phyloP scores from a whole-genome alignment of 352 stramenopile genomes.

The Phytophthora citrophthora region DNA sequence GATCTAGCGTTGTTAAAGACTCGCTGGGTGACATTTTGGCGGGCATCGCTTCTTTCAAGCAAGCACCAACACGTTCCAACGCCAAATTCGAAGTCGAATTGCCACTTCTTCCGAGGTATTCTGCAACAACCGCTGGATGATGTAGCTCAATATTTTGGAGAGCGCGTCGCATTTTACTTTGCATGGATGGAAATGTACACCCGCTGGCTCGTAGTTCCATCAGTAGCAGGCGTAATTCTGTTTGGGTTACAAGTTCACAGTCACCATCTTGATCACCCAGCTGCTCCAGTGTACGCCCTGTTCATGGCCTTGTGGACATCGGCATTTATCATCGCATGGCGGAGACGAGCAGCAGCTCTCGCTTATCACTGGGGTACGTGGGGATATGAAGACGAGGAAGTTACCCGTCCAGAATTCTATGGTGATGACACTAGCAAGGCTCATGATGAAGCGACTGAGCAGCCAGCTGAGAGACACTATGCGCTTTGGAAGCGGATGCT shows the following conservation, averaged over 20 bases:
- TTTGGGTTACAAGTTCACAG: constrained; percentile 72
- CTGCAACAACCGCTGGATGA: constrained; percentile 85
- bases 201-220: constrained; percentile 85
- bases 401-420: constrained; percentile 84
- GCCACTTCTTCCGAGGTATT: constrained; percentile 32
- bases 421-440: constrained; percentile 37
- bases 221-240: constrained; percentile 69
- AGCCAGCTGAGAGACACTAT: constrained; percentile 49
- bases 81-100: constrained; percentile 4
- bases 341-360: constrained; percentile 71
- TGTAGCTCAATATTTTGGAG: constrained; percentile 92
- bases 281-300: constrained; percentile 82
- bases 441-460: not conserved
- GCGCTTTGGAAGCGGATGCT: constrained; percentile 70
- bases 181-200: constrained; percentile 94
- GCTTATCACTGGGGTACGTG: constrained; percentile 91
- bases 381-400: constrained; percentile 88
- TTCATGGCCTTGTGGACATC: constrained; percentile 93
- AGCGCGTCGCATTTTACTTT: constrained; percentile 93
- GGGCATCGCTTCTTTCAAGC: constrained; percentile 19
- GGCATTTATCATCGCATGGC: constrained; percentile 90
- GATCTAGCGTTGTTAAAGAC: constrained; percentile 62
- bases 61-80: constrained; percentile 13
- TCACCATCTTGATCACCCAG: constrained; percentile 77
- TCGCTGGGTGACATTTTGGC: constrained; percentile 89